phyloP scores from a whole-genome alignment of 768 basidiomycete genomes.

The Roridomyces roridus region DNA sequence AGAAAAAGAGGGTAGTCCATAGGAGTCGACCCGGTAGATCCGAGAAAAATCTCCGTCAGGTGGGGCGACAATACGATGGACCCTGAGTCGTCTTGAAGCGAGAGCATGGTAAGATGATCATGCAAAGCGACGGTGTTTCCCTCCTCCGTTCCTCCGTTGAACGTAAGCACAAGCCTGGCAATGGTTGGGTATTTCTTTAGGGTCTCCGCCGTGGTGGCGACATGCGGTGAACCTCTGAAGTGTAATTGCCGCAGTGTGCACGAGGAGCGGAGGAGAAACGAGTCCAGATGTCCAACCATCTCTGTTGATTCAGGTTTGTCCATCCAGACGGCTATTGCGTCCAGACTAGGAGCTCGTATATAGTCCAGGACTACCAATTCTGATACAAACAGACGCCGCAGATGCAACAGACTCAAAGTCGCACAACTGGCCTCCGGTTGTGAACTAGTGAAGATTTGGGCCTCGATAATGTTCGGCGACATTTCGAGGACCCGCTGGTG shows the following conservation, averaged over 20 bases:
- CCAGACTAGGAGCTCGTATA: neutral
- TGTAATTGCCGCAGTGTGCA: neutral
- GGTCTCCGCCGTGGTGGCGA: too few relatives aligned
- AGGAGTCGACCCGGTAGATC: neutral
- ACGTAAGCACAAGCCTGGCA: too few relatives aligned
- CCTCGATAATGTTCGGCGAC: slow-evolving; percentile 1
- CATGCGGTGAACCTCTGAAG: neutral
- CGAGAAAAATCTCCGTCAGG: neutral
- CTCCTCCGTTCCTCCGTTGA: too few relatives aligned
- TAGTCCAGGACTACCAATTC: neutral
- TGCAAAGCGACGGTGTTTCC: too few relatives aligned
- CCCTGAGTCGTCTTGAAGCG: neutral
- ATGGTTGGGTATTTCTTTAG: too few relatives aligned
- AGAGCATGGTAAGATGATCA: too few relatives aligned
- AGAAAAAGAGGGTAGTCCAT: neutral
- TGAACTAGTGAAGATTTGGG: neutral
- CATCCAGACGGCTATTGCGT: neutral
- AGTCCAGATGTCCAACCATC: neutral
- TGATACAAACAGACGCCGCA: neutral
- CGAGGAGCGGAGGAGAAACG: neutral
- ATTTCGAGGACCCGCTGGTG: neutral
- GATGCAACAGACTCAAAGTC: neutral
- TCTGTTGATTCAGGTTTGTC: neutral
- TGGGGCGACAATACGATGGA: neutral
- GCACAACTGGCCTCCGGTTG: neutral